Conservation (phyloP, 2,329 filamentous ascomycete genomes). For the Chaetothyriales sp. region DNA sequence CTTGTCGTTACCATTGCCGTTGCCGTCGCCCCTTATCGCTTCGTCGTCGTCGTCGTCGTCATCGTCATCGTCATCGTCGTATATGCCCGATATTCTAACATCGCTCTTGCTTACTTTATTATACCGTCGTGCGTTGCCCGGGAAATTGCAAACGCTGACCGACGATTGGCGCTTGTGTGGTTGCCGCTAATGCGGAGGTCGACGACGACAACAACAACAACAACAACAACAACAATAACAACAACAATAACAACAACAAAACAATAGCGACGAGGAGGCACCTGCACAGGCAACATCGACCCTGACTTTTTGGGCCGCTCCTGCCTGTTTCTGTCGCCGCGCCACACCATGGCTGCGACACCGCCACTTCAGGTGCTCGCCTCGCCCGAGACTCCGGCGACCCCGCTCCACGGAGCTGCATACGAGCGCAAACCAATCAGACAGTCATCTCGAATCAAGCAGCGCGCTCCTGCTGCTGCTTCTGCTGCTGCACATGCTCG, state of each 20-base stretch:
- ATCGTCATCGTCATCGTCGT: neutral
- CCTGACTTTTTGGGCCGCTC: neutral
- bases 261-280: neutral
- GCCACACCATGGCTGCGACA: constrained; percentile 29
- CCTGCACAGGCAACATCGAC: neutral
- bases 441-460: constrained; percentile 22
- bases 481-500: neutral
- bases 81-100: neutral
- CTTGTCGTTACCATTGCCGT: neutral
- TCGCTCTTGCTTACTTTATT: neutral
- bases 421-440: constrained; percentile 23
- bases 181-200: too few relatives aligned
- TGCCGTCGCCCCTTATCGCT: neutral
- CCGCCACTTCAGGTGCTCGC: constrained; percentile 25
- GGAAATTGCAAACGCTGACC: too few relatives aligned
- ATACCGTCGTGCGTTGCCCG: neutral
- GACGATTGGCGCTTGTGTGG: neutral
- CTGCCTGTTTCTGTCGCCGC: too few relatives aligned
- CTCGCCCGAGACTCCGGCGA: constrained; percentile 26
- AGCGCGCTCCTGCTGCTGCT: neutral
- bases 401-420: constrained; percentile 33
- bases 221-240: too few relatives aligned
- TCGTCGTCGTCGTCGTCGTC: neutral
- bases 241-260: neutral
- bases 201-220: neutral